Base-by-base conservation (phyloP, 192 early-diverging fungal genomes). In the Cetraspora pellucida region DNA sequence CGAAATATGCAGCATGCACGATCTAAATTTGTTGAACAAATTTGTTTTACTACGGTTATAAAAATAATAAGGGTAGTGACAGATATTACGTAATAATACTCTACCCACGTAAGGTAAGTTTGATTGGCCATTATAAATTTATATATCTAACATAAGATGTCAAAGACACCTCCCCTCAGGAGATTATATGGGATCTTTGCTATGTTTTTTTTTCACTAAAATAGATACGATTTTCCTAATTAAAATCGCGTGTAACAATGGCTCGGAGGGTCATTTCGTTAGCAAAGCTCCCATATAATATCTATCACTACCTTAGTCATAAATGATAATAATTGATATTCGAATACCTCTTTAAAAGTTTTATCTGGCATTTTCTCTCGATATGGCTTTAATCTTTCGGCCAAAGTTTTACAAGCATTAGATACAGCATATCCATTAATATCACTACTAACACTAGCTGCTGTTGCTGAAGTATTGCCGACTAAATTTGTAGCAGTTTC, bases 361-460 rank as follows among this genome's bases (percentile, higher is more conserved):
- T 78, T 83, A 17, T 44, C 73, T 1, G 84, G 87, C 79, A 86
- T 86, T 30, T 82, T 79, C 75, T 92, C 90, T 65, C 89, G 86
- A 81, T 89, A 90, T 4, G 94, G 93, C 14, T 85, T 83, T 61
- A 96, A 80, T 21, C 95, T 87, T 64, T 89, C 88, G 19, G 86
- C 81, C 68, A 96, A 87, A 77, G 82, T 84, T 71, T 89, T 79
- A 79, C 95, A 96, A 0, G 95, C 94, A 75, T 93, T 86, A 79
- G 88, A 81, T 43, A 96, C 87, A 10, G 95, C 93, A 81, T 85
- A 91, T 30, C 95, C 94, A 79, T 96, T 96, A 70, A 94, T 79
- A 72, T 96, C 93, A 31, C 86, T 91, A 1, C 91, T 92, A 6
- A 91, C 89, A 17, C 91, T 92, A 1, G 94, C 94, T 25, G 92